Percentiles rank a stretch among this genome's conserved stretches.
Evolutionary conservation across 2,329 filamentous ascomycete species (phyloP).

Genomic region (Trichoderma polysporum): DNA sequence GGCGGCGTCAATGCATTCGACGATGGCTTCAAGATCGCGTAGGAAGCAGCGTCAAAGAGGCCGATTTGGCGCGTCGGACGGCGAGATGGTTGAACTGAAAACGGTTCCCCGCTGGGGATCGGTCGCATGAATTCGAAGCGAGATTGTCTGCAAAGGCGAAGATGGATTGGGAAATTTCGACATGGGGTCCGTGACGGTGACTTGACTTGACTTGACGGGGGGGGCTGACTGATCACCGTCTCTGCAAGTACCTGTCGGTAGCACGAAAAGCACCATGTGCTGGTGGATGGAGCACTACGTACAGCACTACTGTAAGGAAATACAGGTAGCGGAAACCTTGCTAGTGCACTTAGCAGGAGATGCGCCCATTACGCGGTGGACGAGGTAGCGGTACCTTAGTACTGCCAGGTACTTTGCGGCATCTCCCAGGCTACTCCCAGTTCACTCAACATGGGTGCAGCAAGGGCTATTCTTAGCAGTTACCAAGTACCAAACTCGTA

Average conservation of each 20-base stretch:
- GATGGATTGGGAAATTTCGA: conserved; percentile 20
- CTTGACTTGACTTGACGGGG: neutral
- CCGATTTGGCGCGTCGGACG: conserved; percentile 15
- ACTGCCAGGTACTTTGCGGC: neutral
- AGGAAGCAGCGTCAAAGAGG: neutral
- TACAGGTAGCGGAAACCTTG: neutral
- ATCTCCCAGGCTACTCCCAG: no score
- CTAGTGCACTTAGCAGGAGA: no score
- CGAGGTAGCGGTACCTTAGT: neutral
- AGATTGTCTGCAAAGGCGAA: conserved; percentile 15
- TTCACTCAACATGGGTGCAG: neutral
- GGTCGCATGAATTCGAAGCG: conserved; percentile 9
- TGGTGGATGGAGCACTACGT: no score
- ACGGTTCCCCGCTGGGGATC: conserved; percentile 15
- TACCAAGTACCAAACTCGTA: neutral
- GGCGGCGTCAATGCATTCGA: conserved; percentile 20
- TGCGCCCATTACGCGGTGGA: neutral
- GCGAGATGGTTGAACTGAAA: neutral
- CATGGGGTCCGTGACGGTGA: conserved; percentile 18
- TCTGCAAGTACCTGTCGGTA: neutral
- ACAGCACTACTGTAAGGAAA: no score
- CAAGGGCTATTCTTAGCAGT: neutral
- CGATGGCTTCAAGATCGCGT: conserved; percentile 1
- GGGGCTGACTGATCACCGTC: neutral
- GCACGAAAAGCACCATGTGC: no score